Evolutionary conservation across 176 grass and related monocot species (phyloP).

Genomic region (Saccharum officinarum): DNA sequence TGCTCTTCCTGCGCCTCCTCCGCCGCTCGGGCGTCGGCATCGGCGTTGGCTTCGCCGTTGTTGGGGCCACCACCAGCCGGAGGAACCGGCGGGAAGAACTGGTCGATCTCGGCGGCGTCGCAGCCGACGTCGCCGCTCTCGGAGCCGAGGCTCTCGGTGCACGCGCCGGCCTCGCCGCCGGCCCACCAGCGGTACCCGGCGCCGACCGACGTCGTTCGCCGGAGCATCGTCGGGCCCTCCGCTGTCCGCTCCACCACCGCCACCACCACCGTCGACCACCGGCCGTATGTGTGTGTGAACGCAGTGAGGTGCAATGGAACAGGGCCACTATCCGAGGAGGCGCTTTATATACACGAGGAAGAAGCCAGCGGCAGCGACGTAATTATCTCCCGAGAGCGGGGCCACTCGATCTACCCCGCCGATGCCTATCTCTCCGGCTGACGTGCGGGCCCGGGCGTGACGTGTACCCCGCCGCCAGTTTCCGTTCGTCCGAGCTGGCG

Average conservation of each 20-base stretch:
- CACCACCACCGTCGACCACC: neutral
- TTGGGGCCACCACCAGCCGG: neutral
- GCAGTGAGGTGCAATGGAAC: too few species aligned
- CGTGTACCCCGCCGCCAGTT: neutral
- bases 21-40: too few species aligned
- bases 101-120: constrained; percentile 42
- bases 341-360: constrained; percentile 13
- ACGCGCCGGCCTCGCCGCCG: constrained; percentile 15
- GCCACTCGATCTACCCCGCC: too few species aligned
- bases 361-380: neutral
- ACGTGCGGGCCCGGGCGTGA: neutral
- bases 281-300: neutral
- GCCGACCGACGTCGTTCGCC: neutral
- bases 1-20: neutral
- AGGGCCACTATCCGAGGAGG: neutral
- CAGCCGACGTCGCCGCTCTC: constrained; percentile 65
- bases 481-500: neutral
- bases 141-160: constrained; percentile 76
- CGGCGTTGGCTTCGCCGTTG: too few species aligned
- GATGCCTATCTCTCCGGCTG: neutral
- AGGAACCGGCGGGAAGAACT: neutral
- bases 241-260: neutral
- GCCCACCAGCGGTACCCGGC: neutral
- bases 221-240: neutral
- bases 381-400: neutral